Evolutionary conservation across 805 yeast species (phyloP).

Genomic region (Lipomyces oligophaga): DNA sequence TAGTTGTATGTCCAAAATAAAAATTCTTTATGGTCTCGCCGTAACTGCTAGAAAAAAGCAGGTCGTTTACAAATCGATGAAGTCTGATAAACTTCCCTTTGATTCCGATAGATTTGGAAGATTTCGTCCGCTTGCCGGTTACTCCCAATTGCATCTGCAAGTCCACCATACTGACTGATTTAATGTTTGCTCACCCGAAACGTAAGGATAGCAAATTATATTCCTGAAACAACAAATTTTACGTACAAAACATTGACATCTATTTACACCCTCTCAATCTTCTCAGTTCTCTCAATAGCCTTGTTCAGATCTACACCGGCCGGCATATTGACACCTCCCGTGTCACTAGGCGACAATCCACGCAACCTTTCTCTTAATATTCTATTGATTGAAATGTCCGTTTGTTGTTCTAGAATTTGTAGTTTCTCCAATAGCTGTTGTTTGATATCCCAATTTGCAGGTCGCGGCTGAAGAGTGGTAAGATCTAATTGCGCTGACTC

Average conservation of each 20-base stretch:
- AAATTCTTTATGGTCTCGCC: no score
- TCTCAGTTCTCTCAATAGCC: conserved; percentile 15
- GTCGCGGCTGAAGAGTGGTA: conserved; percentile 31
- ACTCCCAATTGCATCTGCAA: no score
- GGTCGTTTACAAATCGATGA: no score
- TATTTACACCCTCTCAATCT: neutral
- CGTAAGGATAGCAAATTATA: no score
- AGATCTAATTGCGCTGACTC: conserved; percentile 34
- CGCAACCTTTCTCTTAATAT: conserved; percentile 40
- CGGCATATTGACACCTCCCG: conserved; percentile 15
- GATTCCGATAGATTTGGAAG: no score
- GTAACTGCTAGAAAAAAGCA: no score
- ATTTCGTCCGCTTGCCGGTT: no score
- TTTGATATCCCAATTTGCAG: conserved; percentile 40
- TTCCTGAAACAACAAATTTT: neutral
- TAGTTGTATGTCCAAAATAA: no score
- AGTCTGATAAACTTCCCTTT: no score
- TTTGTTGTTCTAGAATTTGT: conserved; percentile 41
- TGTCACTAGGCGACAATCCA: conserved; percentile 3
- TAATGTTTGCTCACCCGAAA: no score
- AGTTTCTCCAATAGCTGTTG: conserved; percentile 42
- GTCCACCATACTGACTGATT: no score
- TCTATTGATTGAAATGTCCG: conserved; percentile 43
- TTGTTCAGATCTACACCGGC: conserved; percentile 22
- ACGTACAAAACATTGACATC: neutral